Conservation (phyloP, 352 stramenopile species). For the Phytophthora melonis region DNA sequence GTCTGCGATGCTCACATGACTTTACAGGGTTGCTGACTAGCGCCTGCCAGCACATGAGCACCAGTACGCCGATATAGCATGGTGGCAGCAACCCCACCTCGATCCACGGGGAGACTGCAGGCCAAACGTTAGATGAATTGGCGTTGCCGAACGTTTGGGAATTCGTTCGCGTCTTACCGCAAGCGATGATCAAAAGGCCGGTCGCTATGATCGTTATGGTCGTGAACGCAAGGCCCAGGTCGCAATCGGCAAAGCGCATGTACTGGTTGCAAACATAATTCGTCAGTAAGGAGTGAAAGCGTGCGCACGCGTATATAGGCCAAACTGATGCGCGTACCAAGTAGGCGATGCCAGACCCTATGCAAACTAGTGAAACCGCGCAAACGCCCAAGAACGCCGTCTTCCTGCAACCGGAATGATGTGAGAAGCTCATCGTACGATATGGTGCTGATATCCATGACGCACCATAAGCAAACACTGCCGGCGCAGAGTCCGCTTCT, state of each 20-base stretch:
- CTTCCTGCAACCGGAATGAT: slow-evolving; percentile 26
- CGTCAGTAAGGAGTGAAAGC: background rate
- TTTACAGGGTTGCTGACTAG: slow-evolving; percentile 67
- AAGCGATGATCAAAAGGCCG: slow-evolving; percentile 69
- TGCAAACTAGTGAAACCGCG: slow-evolving; percentile 65
- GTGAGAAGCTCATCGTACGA: background rate
- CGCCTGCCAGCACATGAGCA: slow-evolving; percentile 83
- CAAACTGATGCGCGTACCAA: slow-evolving; percentile 42
- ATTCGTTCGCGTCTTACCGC: slow-evolving; percentile 47
- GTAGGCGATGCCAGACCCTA: slow-evolving; percentile 50
- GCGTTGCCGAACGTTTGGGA: background rate
- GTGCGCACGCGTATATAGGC: background rate
- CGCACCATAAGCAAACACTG: slow-evolving; percentile 34
- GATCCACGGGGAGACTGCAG: slow-evolving; percentile 73
- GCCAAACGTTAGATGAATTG: slow-evolving; percentile 6
- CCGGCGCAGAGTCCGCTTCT: slow-evolving; percentile 4
- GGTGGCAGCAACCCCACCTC: slow-evolving; percentile 80
- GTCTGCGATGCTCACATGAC: slow-evolving; percentile 40
- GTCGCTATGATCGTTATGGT: slow-evolving; percentile 88
- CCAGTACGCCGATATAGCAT: slow-evolving; percentile 78
- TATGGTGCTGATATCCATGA: background rate
- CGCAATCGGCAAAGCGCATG: slow-evolving; percentile 88
- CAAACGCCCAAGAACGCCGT: slow-evolving; percentile 50
- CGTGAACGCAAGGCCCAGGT: slow-evolving; percentile 78
- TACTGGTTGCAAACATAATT: slow-evolving; percentile 66